Evolutionary conservation across 2,329 filamentous ascomycete species (phyloP).

Genomic region (Diaporthe australafricana): DNA sequence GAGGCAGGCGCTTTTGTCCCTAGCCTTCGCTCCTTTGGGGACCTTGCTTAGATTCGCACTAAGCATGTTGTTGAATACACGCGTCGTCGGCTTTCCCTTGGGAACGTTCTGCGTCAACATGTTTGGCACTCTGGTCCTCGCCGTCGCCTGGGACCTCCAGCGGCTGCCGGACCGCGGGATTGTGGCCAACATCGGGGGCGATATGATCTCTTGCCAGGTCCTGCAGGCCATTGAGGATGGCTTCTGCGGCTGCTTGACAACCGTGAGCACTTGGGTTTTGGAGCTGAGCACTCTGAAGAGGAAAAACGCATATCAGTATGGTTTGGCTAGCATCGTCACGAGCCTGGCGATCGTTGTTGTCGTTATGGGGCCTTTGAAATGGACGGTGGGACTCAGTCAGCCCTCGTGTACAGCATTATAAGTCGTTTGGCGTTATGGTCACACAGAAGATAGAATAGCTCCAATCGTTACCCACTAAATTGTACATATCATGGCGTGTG

Average conservation of each 20-base stretch:
- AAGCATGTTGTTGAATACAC: conserved; percentile 67
- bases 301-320: conserved; percentile 74
- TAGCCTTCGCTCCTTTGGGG: conserved; percentile 75
- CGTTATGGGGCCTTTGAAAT: conserved; percentile 80
- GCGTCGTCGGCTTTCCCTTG: conserved; percentile 68
- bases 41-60: conserved; percentile 70
- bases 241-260: conserved; percentile 75
- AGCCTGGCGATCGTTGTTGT: conserved; percentile 71
- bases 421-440: background rate
- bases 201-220: conserved; percentile 67
- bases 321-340: conserved; percentile 67
- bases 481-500: background rate
- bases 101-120: conserved; percentile 73
- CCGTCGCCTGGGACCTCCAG: conserved; percentile 32
- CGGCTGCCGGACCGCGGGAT: conserved; percentile 2
- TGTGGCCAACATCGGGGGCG: background rate
- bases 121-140: conserved; percentile 32
- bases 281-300: conserved; percentile 66
- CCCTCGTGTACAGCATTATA: background rate
- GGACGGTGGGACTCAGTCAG: conserved; percentile 56
- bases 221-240: conserved; percentile 73
- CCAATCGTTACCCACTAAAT: background rate
- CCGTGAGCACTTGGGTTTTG: conserved; percentile 75
- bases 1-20: conserved; percentile 70
- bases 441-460: background rate